A percentile compares a stretch with the other conserved stretches of the same genome.
Evolutionary conservation across 2,329 filamentous ascomycete genomes (phyloP).

Genomic region (Calonectria henricotiae): DNA sequence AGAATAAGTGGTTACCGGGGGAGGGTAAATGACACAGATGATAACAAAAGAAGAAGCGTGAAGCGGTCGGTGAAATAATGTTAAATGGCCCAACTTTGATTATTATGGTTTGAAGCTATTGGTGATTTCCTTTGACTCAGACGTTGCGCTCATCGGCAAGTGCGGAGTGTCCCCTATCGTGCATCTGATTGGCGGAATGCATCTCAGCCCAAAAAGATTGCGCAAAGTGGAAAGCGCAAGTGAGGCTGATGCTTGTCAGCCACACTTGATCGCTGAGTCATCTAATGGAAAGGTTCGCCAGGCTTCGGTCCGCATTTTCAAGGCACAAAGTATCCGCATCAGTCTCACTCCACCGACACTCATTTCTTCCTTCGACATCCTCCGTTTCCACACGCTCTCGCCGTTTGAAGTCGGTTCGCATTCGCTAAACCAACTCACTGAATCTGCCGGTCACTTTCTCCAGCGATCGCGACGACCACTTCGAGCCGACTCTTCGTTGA

Average conservation of each 20-base stretch:
- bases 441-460: conserved; percentile 41
- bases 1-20: neutral
- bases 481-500: conserved; percentile 59
- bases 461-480: conserved; percentile 53
- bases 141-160: conserved; percentile 31
- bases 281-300: conserved; percentile 21
- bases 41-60: no score
- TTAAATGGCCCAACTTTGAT: conserved; percentile 29
- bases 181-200: conserved; percentile 48
- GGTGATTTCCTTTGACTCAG: conserved; percentile 49
- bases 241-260: conserved; percentile 31
- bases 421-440: conserved; percentile 49
- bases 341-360: conserved; percentile 41
- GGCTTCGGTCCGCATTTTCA: conserved; percentile 36
- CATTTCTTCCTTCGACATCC: conserved; percentile 50
- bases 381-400: conserved; percentile 53
- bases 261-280: conserved; percentile 40
- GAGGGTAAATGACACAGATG: no score
- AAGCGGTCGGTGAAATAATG: conserved; percentile 25
- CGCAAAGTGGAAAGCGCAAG: neutral
- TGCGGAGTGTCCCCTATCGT: conserved; percentile 40
- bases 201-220: conserved; percentile 2
- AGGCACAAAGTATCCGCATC: conserved; percentile 40
- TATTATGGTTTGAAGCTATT: conserved; percentile 43
- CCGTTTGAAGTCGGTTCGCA: conserved; percentile 57